Conservation (phyloP, 1,284 basidiomycete genomes). For the Apiotrichum mycotoxinovorans region DNA sequence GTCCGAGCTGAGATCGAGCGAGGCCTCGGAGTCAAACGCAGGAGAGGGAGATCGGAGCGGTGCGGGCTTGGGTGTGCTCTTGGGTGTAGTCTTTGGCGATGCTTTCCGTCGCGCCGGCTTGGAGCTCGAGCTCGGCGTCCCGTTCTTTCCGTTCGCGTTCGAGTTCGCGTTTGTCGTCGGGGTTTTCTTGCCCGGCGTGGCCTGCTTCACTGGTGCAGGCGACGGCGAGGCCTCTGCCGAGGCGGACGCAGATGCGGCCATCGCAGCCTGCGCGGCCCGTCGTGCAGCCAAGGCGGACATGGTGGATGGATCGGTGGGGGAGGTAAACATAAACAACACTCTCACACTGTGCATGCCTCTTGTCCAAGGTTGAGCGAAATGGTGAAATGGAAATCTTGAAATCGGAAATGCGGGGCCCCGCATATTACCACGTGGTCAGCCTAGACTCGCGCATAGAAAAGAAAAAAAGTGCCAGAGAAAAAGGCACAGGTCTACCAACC, state of each 20-base stretch:
- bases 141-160: background rate
- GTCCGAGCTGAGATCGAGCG: background rate
- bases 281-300: slow-evolving; percentile 36
- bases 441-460: too few species aligned
- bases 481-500: too few species aligned
- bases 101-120: background rate
- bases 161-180: too few species aligned
- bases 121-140: background rate
- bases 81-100: background rate
- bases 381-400: too few species aligned
- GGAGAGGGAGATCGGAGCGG: slow-evolving; percentile 3
- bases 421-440: background rate
- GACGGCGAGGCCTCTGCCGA: background rate
- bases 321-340: background rate
- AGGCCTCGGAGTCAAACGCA: slow-evolving; percentile 4
- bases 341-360: too few species aligned
- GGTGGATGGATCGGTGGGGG: background rate
- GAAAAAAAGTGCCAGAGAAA: too few species aligned
- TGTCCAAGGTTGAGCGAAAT: too few species aligned
- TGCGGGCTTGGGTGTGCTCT: background rate
- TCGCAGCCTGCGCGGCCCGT: slow-evolving; percentile 23
- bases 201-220: background rate
- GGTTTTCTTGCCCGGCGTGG: too few species aligned
- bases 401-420: background rate
- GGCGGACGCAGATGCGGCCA: background rate